These are phyloP conservation scores for Trypanosoma avium DNA, from an alignment of 208 protist genomes.

Conservation along the genomic window DNA sequence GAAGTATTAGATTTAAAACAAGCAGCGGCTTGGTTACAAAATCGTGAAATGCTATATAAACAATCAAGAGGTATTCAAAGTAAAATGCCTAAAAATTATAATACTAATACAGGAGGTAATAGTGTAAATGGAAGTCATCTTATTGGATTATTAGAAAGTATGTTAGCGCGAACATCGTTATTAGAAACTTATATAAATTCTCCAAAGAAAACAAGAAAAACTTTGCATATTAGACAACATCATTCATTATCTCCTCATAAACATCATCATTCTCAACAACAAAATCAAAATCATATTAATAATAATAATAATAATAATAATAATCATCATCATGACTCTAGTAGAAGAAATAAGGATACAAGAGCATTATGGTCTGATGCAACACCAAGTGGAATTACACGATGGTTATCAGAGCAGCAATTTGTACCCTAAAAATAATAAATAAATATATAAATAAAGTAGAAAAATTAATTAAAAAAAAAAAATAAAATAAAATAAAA, in stretches of 20 bases:
- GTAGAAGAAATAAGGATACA: neutral
- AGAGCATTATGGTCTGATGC: neutral
- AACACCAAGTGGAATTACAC: neutral
- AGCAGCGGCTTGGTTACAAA: conserved; percentile 34
- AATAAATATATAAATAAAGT: neutral
- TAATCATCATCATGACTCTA: neutral
- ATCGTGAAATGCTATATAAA: conserved; percentile 34
- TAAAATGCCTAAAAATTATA: neutral
- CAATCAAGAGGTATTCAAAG: neutral
- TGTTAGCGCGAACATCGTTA: conserved; percentile 39
- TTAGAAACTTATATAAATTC: conserved; percentile 35
- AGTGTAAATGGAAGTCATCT: conserved; percentile 5
- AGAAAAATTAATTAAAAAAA: neutral
- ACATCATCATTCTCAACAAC: neutral
- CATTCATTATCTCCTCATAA: neutral
- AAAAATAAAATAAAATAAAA: neutral
- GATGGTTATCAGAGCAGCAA: conserved; percentile 22
- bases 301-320: neutral
- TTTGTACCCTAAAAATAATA: neutral
- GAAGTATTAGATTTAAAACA: conserved; percentile 47
- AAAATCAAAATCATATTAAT: neutral
- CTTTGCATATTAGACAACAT: neutral
- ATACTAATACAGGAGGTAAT: neutral
- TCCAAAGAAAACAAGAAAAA: neutral
- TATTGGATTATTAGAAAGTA: conserved; percentile 32